Evolutionary conservation across 2,329 filamentous ascomycete species (phyloP), one percentile per base, ranked within the genome.

Genomic region (Ceratocystis alfenasii): DNA sequence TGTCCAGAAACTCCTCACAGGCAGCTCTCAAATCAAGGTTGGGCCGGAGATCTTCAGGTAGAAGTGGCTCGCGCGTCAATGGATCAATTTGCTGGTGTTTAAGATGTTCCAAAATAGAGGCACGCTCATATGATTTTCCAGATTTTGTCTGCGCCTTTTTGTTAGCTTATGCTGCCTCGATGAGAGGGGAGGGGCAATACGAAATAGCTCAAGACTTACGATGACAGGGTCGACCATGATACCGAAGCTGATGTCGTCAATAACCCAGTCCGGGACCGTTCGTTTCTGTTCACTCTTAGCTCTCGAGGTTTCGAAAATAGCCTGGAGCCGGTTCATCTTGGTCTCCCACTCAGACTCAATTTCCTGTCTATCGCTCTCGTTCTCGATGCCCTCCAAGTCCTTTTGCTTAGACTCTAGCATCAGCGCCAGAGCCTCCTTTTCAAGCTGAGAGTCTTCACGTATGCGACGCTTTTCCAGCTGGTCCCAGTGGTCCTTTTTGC

Each of bases 401-500:
- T 5, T 41, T 12, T 62, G 20, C n/a, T 79, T 77, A 22, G 78
- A 76, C 65, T 82, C 79, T 8, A 78, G 74, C 64, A 89, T 72
- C 48, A 82, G 70, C 0, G 75, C 76, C 41, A 87, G 74, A 45
- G 88, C 73, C 67, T 90, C 83, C 1, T 73, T 74, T 71, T 90
- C 81, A 1, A 92, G 76, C 41, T 81, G 80, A 4, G 76, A 77
- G 22, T 80, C 78, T 68, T 84, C 79, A 15, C 83, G 79, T 28
- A 79, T 71, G 1, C 88, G 79, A 45, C 79, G 78, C 65, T 78
- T 79, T 74, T 97, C 93, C 69, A 79, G 79, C 10, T 84, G 81
- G 45, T 93, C 88, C 90, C 94, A 97, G 48, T 89, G 84, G 69
- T 87, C 86, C 75, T 93, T 93, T 75, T 95, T 95, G 72, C 89